Percentiles rank a stretch among this genome's conserved stretches.
Conservation (phyloP, 768 basidiomycete genomes). For the Terana coerulea region DNA sequence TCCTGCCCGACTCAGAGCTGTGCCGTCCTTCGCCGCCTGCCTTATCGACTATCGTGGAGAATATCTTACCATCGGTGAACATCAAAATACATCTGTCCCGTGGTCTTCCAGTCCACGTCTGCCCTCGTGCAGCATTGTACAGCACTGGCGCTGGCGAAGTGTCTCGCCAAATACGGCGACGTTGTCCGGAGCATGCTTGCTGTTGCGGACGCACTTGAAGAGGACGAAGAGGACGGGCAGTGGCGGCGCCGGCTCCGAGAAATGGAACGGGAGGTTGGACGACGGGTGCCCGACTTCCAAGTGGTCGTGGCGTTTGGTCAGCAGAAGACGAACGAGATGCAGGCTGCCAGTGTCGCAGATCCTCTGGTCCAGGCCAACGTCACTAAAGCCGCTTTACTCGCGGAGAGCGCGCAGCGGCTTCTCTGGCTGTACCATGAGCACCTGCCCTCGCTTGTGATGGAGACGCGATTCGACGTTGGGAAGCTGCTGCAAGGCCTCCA, state of each 20-base stretch:
- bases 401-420: slow-evolving; percentile 77
- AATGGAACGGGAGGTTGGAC: slow-evolving; percentile 70
- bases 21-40: slow-evolving; percentile 77
- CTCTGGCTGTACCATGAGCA: slow-evolving; percentile 83
- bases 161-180: slow-evolving; percentile 63
- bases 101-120: slow-evolving; percentile 68
- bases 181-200: slow-evolving; percentile 60
- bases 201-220: slow-evolving; percentile 39
- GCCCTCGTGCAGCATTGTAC: slow-evolving; percentile 84
- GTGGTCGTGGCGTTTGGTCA: slow-evolving; percentile 84
- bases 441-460: slow-evolving; percentile 68
- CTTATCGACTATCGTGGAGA: slow-evolving; percentile 65
- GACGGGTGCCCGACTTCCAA: slow-evolving; percentile 80
- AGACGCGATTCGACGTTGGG: slow-evolving; percentile 83
- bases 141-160: slow-evolving; percentile 72
- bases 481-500: slow-evolving; percentile 60
- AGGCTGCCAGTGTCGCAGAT: background rate
- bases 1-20: slow-evolving; percentile 39
- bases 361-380: slow-evolving; percentile 18
- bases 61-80: slow-evolving; percentile 70
- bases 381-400: slow-evolving; percentile 57
- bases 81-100: slow-evolving; percentile 76
- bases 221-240: slow-evolving; percentile 47
- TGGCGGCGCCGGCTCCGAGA: slow-evolving; percentile 69
- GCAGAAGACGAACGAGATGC: slow-evolving; percentile 27